These are phyloP conservation scores for Odonthalia washingtoniensis DNA, from an alignment of 31 red algal genomes.

Conservation along the genomic window DNA sequence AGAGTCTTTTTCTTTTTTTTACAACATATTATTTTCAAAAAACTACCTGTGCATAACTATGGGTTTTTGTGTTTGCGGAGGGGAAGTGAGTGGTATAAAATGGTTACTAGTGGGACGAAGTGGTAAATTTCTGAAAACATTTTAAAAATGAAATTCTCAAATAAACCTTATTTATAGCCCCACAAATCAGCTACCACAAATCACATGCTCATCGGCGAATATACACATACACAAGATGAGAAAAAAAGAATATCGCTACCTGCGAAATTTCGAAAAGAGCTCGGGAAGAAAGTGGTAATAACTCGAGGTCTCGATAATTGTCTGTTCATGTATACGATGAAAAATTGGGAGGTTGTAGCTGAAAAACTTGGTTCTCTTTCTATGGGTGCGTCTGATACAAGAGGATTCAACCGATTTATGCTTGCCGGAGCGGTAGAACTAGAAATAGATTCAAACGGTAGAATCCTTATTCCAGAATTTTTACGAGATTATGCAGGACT, in stretches of 20 bases:
- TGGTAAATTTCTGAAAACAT: too few relatives aligned
- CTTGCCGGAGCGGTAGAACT: neutral
- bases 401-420: conserved; percentile 1
- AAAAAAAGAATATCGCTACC: conserved; percentile 1
- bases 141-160: too few relatives aligned
- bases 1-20: too few relatives aligned
- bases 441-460: neutral
- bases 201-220: neutral
- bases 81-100: too few relatives aligned
- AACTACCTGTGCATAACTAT: too few relatives aligned
- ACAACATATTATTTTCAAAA: too few relatives aligned
- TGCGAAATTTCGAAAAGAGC: neutral
- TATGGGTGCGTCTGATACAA: neutral
- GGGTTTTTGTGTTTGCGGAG: too few relatives aligned
- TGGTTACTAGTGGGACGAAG: too few relatives aligned
- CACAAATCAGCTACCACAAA: too few relatives aligned
- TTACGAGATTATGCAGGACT: neutral
- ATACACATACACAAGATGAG: neutral
- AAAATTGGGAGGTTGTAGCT: neutral
- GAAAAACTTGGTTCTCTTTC: neutral
- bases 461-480: neutral
- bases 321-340: neutral
- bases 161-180: too few relatives aligned
- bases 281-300: neutral
- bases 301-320: neutral